These are phyloP conservation scores for Gypsophila paniculata DNA, from an alignment of 179 eudicot species.

Conservation along the genomic window DNA sequence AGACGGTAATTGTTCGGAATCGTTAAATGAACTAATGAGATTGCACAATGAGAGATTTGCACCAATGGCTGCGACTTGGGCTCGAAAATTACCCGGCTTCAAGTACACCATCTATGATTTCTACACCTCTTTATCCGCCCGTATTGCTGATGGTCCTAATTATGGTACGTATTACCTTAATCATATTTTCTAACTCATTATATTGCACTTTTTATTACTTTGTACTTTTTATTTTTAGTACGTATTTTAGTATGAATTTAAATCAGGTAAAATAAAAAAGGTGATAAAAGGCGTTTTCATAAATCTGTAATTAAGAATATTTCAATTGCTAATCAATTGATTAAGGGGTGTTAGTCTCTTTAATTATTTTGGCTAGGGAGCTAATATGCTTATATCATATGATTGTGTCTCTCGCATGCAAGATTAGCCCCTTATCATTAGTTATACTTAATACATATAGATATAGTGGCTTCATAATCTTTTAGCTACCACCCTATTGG, in stretches of 20 bases:
- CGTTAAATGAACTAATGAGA: constrained; percentile 26
- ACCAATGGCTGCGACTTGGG: constrained; percentile 12
- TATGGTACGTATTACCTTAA: constrained; percentile 22
- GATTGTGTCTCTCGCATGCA: constrained; percentile 15
- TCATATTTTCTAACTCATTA: neutral
- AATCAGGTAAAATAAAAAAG: no score
- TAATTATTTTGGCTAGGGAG: neutral
- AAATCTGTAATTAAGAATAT: no score
- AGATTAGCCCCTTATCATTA: no score
- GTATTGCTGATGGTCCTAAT: constrained; percentile 13
- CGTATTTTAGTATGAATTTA: no score
- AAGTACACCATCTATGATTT: constrained; percentile 29
- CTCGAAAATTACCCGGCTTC: constrained; percentile 28
- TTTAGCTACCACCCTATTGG: neutral
- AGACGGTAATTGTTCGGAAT: constrained; percentile 28
- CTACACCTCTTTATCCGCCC: constrained; percentile 22
- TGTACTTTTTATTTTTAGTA: no score
- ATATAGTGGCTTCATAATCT: neutral
- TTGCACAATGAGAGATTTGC: constrained; percentile 29
- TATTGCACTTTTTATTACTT: neutral
- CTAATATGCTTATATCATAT: constrained; percentile 2
- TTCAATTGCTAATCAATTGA: no score
- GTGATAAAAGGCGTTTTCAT: no score
- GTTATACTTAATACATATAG: neutral
- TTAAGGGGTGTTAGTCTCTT: neutral